Evolutionary conservation across 2,329 filamentous ascomycete genomes (phyloP).

Genomic region (Fusarium sp.): DNA sequence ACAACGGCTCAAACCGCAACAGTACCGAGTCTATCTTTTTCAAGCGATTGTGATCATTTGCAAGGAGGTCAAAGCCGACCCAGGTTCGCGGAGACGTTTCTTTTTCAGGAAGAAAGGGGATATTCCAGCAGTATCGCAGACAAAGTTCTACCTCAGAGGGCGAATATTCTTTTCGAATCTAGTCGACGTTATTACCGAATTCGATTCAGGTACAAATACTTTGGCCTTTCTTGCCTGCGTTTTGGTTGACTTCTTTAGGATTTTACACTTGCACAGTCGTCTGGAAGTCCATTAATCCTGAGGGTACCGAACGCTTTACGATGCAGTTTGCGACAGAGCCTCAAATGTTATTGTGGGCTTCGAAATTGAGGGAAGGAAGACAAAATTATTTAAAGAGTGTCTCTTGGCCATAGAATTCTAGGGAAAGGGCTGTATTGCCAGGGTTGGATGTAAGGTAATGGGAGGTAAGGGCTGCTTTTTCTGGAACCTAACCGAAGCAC

Average conservation of each 20-base stretch:
- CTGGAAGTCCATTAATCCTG: too few relatives aligned
- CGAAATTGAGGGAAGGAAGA: neutral
- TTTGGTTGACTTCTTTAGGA: rapidly evolving
- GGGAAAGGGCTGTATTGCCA: too few relatives aligned
- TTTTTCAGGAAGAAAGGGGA: neutral
- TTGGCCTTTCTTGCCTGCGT: rapidly evolving
- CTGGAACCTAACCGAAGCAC: too few relatives aligned
- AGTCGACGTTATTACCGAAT: neutral
- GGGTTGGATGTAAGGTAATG: too few relatives aligned
- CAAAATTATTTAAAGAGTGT: neutral
- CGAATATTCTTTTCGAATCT: rapidly evolving
- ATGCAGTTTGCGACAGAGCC: neutral
- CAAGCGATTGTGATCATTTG: neutral
- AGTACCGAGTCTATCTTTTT: neutral
- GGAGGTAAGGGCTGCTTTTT: too few relatives aligned
- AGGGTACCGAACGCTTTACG: rapidly evolving
- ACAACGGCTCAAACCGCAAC: neutral
- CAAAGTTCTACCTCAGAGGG: rapidly evolving
- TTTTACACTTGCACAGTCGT: rapidly evolving
- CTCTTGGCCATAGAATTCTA: too few relatives aligned
- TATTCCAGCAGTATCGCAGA: neutral
- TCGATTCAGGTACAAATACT: neutral
- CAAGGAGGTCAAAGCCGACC: neutral
- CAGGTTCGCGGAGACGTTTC: rapidly evolving
- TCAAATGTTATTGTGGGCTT: neutral